Base-by-base conservation (phyloP, 2,329 filamentous ascomycete genomes). In the Stemphylium beticola region DNA sequence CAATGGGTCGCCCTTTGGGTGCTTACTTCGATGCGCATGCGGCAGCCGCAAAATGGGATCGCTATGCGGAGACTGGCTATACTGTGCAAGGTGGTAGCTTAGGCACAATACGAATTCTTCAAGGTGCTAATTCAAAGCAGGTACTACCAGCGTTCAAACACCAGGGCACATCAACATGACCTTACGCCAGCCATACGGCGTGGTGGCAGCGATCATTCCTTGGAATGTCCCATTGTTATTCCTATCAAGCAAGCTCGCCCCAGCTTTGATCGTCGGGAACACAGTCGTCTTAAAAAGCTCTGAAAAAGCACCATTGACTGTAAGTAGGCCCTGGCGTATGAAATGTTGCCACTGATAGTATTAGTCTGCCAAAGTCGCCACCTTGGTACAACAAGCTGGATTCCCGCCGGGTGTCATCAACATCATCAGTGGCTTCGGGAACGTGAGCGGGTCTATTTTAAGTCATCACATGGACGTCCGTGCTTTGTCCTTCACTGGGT, bases 1-100 rank as follows among this genome's bases (percentile, higher is more conserved):
- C 93, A 76, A 91, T 93, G 81, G 91, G 91, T 72, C 93, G 93
- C 82, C 93, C 90, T 0, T 86, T 93, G 70, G 87, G 87, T 43
- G 88, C 91, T 72, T 90, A 90, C 49, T 87, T 83, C 75, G 91
- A 91, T 42, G 91, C 92, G 69, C 89, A 92, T 24, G 83, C 92
- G 36, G 83, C 89, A 62, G 91, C 91, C 34, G 80, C 92, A 49
- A 90, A 92, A 78, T 91, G 92, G 38, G 90, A 91, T 87, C 49
- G 88, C 88, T 14, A 89, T 89, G 73, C 85, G 89, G 75, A 82
- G 91, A 73, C 89, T 87, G 78, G 53, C 79, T 93, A 53, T 88
- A 92, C 77, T 87, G 93, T 42, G 83, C 89, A 63, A 89, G 53
- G 48, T 52, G 36, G 1, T 41, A 46, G 1, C 2, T 24, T 8